Conservation (phyloP, 345 rosid genomes). For the Stellera chamaejasme region DNA sequence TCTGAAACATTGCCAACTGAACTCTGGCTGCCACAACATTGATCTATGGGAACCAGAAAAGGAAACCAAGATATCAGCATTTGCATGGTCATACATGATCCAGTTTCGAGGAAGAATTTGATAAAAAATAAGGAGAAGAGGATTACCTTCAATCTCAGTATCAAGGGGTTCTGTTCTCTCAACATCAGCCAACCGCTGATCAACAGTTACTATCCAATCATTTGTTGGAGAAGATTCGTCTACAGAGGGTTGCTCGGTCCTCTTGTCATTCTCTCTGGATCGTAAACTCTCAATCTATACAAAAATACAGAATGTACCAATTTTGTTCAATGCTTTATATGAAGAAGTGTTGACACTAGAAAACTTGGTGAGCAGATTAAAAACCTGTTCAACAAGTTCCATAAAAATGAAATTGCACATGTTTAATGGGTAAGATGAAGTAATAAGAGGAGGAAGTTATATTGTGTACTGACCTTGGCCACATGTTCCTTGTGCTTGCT, state of each 20-base stretch:
- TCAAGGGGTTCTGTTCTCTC: slow-evolving; percentile 28
- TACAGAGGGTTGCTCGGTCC: slow-evolving; percentile 15
- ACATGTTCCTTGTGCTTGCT: slow-evolving; percentile 1
- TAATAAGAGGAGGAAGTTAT: neutral
- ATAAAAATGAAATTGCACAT: no score
- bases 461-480: no score
- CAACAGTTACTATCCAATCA: slow-evolving; percentile 10
- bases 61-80: neutral
- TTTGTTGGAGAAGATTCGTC: slow-evolving; percentile 12
- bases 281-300: slow-evolving; percentile 35
- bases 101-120: neutral
- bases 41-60: slow-evolving; percentile 20
- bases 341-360: no score
- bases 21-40: slow-evolving; percentile 22
- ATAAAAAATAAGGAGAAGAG: neutral
- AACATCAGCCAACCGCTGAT: slow-evolving; percentile 16
- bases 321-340: neutral
- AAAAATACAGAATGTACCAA: slow-evolving; percentile 11
- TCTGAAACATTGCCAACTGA: slow-evolving; percentile 14
- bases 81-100: neutral
- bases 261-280: slow-evolving; percentile 26
- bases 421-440: no score
- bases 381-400: no score
- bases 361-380: no score
- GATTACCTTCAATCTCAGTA: slow-evolving; percentile 44